phyloP scores from a whole-genome alignment of 257 asterid species.

The Solanum rostratum region DNA sequence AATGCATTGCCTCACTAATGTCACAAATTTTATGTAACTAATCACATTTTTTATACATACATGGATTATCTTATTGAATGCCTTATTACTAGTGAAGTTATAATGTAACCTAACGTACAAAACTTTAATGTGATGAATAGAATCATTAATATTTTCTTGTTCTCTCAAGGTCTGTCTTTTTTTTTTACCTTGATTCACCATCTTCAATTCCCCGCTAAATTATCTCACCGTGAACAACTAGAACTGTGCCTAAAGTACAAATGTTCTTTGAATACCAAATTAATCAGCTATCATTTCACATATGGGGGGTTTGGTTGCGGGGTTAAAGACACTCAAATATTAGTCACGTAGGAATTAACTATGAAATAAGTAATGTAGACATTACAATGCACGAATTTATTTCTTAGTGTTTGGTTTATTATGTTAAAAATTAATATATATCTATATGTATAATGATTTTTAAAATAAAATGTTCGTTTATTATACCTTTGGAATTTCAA shows the following conservation, averaged over 20 bases:
- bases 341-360: not conserved
- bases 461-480: not conserved
- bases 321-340: not conserved
- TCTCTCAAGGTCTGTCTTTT: not conserved
- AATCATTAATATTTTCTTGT: not conserved
- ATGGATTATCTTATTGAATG: not conserved
- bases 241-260: not conserved
- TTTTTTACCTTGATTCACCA: not conserved
- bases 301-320: not conserved
- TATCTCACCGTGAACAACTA: not conserved
- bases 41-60: not conserved
- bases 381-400: not conserved
- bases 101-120: not conserved
- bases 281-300: not conserved
- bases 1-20: not conserved
- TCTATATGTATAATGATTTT: not conserved
- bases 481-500: not conserved
- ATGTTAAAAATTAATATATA: not conserved
- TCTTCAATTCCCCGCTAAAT: not conserved
- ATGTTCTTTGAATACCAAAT: too few species aligned
- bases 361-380: not conserved
- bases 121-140: not conserved
- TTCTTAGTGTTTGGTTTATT: not conserved
- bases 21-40: not conserved
- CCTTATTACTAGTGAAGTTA: not conserved